Percentiles rank a stretch among this genome's conserved stretches.
Conservation (phyloP, 2,329 filamentous ascomycete genomes). For the Exophiala mesophila region DNA sequence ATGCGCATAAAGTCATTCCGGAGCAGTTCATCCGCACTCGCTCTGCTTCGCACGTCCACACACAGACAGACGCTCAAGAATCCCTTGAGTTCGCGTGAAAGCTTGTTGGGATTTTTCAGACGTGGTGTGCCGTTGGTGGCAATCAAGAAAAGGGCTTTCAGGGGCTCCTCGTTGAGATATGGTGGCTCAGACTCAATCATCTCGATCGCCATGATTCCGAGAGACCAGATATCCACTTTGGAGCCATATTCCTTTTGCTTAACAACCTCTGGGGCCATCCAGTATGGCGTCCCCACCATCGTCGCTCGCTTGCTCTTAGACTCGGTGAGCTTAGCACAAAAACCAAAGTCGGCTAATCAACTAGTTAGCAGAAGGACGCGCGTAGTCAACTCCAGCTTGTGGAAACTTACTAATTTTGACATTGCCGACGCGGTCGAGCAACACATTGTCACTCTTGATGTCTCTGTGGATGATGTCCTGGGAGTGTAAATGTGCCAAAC, state of each 20-base stretch:
- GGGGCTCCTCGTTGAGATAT: constrained; percentile 94
- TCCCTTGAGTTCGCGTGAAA: constrained; percentile 95
- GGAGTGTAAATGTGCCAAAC: constrained; percentile 85
- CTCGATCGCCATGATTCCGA: constrained; percentile 99
- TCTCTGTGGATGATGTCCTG: constrained; percentile 98
- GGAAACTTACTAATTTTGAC: constrained; percentile 88
- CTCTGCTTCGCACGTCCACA: constrained; percentile 91
- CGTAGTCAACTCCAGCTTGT: no score
- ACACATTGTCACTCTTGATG: constrained; percentile 98
- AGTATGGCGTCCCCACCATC: constrained; percentile 98
- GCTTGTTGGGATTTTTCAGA: constrained; percentile 96
- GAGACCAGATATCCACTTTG: constrained; percentile 98
- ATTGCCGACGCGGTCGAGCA: constrained; percentile 87
- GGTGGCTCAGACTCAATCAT: constrained; percentile 99
- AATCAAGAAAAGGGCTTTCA: constrained; percentile 96
- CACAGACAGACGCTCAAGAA: constrained; percentile 96
- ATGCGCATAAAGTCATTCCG: constrained; percentile 91
- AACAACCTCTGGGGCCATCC: constrained; percentile 99
- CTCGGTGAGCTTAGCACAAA: constrained; percentile 97
- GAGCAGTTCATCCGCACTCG: constrained; percentile 83
- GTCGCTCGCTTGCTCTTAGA: constrained; percentile 95
- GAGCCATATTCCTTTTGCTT: constrained; percentile 98
- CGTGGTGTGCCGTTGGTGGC: constrained; percentile 95
- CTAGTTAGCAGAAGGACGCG: constrained; percentile 17
- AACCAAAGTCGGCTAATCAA: constrained; percentile 84